phyloP scores from a whole-genome alignment of 2,329 filamentous ascomycete genomes.

The Penicillium paneum region DNA sequence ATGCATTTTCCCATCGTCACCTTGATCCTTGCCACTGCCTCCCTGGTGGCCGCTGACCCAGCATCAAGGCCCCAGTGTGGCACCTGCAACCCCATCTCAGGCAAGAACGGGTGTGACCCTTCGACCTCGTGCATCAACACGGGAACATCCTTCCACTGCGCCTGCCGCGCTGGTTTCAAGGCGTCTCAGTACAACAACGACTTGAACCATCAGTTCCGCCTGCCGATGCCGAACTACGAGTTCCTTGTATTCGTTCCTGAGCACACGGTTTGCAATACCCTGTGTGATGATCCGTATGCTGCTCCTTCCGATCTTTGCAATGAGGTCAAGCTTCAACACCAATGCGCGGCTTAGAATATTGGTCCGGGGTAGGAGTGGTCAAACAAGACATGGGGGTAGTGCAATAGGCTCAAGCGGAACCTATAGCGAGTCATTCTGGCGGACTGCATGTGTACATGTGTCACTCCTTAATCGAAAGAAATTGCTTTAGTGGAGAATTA shows the following conservation, averaged over 20 bases:
- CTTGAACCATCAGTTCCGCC: constrained; percentile 36
- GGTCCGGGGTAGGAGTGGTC: background rate
- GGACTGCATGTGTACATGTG: background rate
- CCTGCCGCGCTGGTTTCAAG: constrained; percentile 44
- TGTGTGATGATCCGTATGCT: constrained; percentile 35
- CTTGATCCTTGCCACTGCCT: constrained; percentile 26
- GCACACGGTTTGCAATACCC: constrained; percentile 35
- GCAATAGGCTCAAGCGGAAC: too few relatives aligned
- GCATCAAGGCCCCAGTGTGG: constrained; percentile 27
- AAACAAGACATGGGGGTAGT: background rate
- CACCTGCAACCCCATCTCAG: constrained; percentile 41
- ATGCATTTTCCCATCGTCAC: constrained; percentile 31
- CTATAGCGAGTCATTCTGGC: background rate
- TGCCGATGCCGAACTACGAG: constrained; percentile 38
- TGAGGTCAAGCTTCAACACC: constrained; percentile 33
- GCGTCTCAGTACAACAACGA: constrained; percentile 31
- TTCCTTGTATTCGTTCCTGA: constrained; percentile 41
- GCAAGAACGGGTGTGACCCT: constrained; percentile 41
- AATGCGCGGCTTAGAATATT: constrained; percentile 27
- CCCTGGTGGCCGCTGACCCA: constrained; percentile 22
- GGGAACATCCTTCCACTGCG: constrained; percentile 40
- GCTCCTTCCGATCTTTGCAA: constrained; percentile 33
- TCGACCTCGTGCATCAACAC: constrained; percentile 48
- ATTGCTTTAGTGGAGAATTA: background rate
- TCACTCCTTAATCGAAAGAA: background rate